Evolutionary conservation across 495 filamentous ascomycete genomes (phyloP).

Genomic region (Aspergillus sclerotioniger): DNA sequence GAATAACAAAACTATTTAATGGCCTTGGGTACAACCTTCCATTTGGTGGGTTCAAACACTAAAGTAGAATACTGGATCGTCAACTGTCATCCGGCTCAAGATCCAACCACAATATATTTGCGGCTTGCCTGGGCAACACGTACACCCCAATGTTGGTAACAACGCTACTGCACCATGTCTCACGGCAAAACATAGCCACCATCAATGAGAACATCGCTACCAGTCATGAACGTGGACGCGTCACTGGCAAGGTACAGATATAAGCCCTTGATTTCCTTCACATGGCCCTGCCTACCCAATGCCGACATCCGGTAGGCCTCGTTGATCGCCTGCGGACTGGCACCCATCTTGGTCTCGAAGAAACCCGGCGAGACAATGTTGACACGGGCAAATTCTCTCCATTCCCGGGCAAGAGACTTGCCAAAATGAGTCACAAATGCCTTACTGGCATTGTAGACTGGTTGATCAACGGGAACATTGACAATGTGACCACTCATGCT

Average conservation of each 20-base stretch:
- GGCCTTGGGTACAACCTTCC: no score
- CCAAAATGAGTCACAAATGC: conserved; percentile 66
- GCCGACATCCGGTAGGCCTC: conserved; percentile 60
- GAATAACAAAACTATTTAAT: no score
- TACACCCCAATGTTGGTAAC: not conserved
- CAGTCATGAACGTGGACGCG: conserved; percentile 69
- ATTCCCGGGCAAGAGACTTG: conserved; percentile 67
- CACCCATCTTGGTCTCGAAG: conserved; percentile 61
- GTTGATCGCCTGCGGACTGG: conserved; percentile 49
- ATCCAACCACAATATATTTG: not conserved
- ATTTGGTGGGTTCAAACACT: no score
- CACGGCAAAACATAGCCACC: conserved; percentile 52
- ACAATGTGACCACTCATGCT: conserved; percentile 79
- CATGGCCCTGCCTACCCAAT: conserved; percentile 57
- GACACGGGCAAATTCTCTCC: conserved; percentile 60
- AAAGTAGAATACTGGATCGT: no score
- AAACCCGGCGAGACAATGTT: conserved; percentile 70
- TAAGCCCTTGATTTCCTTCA: conserved; percentile 65
- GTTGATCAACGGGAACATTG: conserved; percentile 63
- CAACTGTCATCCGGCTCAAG: not conserved
- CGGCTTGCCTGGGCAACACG: not conserved
- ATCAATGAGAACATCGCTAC: conserved; percentile 58
- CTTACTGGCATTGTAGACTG: conserved; percentile 68
- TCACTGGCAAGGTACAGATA: conserved; percentile 61
- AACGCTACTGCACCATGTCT: no score